Percentiles rank a stretch among this genome's conserved stretches.
These are phyloP conservation scores for Wickerhamomyces rabaulensis DNA, from an alignment of 805 yeast genomes.

Conservation along the genomic window DNA sequence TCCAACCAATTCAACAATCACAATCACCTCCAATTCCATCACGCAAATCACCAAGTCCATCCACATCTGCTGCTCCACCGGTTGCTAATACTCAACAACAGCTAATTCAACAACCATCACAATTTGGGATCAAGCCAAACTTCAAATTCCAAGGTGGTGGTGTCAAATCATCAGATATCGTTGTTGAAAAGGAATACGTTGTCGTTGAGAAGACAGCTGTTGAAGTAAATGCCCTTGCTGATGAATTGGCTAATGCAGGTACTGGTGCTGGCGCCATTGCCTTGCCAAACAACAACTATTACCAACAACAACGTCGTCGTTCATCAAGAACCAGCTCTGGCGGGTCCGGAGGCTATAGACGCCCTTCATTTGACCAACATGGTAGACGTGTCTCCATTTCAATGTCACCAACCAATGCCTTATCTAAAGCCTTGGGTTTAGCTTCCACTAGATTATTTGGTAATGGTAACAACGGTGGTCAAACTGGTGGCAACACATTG, in stretches of 20 bases:
- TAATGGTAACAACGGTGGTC: slow-evolving; percentile 18
- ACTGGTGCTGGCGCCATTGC: slow-evolving; percentile 43
- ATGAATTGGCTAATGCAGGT: slow-evolving; percentile 71
- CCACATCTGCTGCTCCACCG: not conserved
- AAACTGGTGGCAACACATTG: slow-evolving; percentile 21
- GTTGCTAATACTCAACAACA: not conserved
- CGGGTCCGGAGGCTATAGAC: slow-evolving; percentile 38
- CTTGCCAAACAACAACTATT: slow-evolving; percentile 20
- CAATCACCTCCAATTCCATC: not conserved
- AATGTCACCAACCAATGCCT: slow-evolving; percentile 76
- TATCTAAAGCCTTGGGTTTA: slow-evolving; percentile 79
- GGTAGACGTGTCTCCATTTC: slow-evolving; percentile 65
- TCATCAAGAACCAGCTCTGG: slow-evolving; percentile 43
- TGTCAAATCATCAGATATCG: slow-evolving; percentile 36
- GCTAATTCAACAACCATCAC: not conserved
- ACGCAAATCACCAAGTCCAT: not conserved
- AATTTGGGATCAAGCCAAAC: slow-evolving; percentile 2
- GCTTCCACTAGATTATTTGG: slow-evolving; percentile 90
- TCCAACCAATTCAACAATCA: slow-evolving; percentile 18
- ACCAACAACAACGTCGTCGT: slow-evolving; percentile 24
- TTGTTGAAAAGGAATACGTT: slow-evolving; percentile 80
- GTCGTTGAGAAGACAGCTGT: slow-evolving; percentile 93
- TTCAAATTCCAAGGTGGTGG: slow-evolving; percentile 14
- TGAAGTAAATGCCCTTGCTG: slow-evolving; percentile 93
- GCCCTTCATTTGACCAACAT: slow-evolving; percentile 47